Percentiles rank a stretch among this genome's conserved stretches.
phyloP scores from a whole-genome alignment of 331 rosid species.

The Spiraea crenata region DNA sequence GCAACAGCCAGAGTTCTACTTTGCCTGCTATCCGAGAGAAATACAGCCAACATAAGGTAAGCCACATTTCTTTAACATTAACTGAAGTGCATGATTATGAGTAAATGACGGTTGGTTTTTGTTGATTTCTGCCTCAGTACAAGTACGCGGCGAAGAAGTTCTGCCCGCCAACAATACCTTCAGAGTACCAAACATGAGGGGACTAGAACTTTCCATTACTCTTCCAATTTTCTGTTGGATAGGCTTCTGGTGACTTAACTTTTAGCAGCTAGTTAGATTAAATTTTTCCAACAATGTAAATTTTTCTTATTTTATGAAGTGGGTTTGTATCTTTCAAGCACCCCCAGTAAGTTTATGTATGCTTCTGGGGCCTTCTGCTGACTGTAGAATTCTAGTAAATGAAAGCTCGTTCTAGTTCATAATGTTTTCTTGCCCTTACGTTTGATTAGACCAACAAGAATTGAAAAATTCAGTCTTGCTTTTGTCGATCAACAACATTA shows the following conservation, averaged over 20 bases:
- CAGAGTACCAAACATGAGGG: constrained; percentile 32
- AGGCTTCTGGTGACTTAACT: constrained; percentile 23
- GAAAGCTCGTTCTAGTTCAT: neutral
- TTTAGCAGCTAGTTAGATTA: constrained; percentile 5
- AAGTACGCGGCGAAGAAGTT: constrained; percentile 76
- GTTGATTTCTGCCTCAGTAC: constrained; percentile 55
- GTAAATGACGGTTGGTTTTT: neutral
- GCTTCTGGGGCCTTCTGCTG: neutral
- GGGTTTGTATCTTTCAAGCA: constrained; percentile 2
- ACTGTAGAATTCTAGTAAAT: neutral
- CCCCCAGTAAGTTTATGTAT: constrained; percentile 13
- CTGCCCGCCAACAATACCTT: constrained; percentile 62
- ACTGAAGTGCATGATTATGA: no score
- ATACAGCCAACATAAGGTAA: constrained; percentile 92
- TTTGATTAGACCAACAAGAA: no score
- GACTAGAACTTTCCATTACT: neutral
- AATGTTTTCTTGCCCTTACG: neutral
- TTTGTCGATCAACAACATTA: no score
- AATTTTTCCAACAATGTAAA: constrained; percentile 14
- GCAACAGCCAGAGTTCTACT: constrained; percentile 48
- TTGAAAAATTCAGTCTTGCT: no score
- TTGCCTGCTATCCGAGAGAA: constrained; percentile 87
- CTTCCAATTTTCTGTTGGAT: constrained; percentile 46
- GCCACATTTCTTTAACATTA: neutral
- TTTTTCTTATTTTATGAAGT: neutral